Percentiles rank a stretch among this genome's conserved stretches.
Evolutionary conservation across 148 eudicot species (phyloP).

Genomic region (Mesembryanthemum crystallinum): DNA sequence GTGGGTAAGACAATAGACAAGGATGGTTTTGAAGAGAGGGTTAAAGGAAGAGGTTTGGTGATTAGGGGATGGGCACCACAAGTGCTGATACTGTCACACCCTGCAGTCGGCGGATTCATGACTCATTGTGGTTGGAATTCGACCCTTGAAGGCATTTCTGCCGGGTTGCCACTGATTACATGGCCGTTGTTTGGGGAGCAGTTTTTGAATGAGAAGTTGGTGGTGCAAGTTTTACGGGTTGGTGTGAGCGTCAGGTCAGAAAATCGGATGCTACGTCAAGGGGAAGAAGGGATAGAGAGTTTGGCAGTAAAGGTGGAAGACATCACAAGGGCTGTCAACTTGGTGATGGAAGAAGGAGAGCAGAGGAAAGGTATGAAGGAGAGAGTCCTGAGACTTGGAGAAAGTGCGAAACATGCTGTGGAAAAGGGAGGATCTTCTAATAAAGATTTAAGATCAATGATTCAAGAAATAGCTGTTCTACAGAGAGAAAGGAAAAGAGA

Average conservation of each 20-base stretch:
- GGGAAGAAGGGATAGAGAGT: conserved; percentile 15
- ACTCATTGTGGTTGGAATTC: conserved; percentile 69
- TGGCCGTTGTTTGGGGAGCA: conserved; percentile 54
- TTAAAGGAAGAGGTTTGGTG: conserved; percentile 34
- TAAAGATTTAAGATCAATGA: conserved; percentile 13
- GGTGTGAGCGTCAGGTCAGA: conserved; percentile 31
- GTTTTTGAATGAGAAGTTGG: conserved; percentile 38
- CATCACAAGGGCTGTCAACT: conserved; percentile 21
- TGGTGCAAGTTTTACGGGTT: conserved; percentile 30
- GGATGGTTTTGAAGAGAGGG: conserved; percentile 37
- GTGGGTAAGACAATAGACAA: conserved; percentile 38
- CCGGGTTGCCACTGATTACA: conserved; percentile 48
- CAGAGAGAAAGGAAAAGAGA: conserved; percentile 1
- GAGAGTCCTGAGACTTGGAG: conserved; percentile 21
- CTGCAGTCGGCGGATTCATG: conserved; percentile 40
- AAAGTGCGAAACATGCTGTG: conserved; percentile 25
- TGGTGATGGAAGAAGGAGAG: conserved; percentile 31
- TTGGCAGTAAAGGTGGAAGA: conserved; percentile 22
- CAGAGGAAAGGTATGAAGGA: conserved; percentile 27
- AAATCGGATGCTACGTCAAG: background rate
- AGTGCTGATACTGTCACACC: conserved; percentile 43
- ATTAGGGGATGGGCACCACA: conserved; percentile 56
- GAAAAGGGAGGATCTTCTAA: conserved; percentile 32
- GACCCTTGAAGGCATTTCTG: conserved; percentile 39
- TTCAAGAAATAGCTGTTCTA: conserved; percentile 9